Evolutionary conservation across 192 early-diverging fungal species (phyloP).

Genomic region (Pecoramyces ruminantium): DNA sequence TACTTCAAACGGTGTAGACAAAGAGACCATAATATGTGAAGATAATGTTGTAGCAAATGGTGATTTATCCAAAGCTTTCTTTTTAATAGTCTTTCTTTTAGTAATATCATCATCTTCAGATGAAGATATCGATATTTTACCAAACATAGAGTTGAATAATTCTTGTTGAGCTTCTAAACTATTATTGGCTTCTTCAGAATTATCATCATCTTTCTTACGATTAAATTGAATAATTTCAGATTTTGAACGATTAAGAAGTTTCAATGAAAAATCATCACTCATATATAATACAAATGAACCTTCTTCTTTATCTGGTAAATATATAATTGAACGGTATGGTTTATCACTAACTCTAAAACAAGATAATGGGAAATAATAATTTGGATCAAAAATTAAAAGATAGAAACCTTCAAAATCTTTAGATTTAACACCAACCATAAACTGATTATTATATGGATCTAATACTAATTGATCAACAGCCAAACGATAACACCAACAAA

Average conservation of each 20-base stretch:
- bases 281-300: background rate
- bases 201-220: background rate
- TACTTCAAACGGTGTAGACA: background rate
- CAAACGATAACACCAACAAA: constrained; percentile 30
- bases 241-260: background rate
- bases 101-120: background rate
- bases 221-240: background rate
- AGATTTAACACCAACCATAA: background rate
- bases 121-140: background rate
- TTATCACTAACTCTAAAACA: background rate
- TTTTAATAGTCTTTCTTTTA: background rate
- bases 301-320: background rate
- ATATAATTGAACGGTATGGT: background rate
- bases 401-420: background rate
- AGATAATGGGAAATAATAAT: background rate
- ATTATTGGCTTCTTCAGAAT: background rate
- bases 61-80: background rate
- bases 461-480: constrained; percentile 13
- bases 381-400: background rate
- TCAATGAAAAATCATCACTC: background rate
- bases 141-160: background rate
- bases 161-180: background rate
- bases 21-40: background rate
- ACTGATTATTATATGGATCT: background rate
- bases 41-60: background rate